Evolutionary conservation across 352 stramenopile genomes (phyloP).

Genomic region (Pythium dissotocum): DNA sequence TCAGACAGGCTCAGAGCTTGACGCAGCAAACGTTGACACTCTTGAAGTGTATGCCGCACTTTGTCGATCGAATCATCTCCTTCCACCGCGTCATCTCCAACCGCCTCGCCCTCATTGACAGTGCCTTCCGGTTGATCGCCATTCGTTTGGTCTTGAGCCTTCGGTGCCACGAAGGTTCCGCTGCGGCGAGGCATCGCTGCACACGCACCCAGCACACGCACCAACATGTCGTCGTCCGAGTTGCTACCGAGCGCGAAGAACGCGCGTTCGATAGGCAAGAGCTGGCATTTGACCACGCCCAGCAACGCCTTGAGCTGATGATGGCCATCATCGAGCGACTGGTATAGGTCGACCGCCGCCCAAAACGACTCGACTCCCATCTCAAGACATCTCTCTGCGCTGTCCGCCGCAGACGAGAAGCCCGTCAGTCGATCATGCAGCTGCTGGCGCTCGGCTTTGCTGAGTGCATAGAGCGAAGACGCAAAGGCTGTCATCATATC

Average conservation of each 20-base stretch:
- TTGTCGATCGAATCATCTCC: slow-evolving; percentile 52
- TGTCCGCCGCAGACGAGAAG: slow-evolving; percentile 48
- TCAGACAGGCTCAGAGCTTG: slow-evolving; percentile 63
- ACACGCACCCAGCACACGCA: slow-evolving; percentile 25
- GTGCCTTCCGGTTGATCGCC: neutral
- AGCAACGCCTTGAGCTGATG: slow-evolving; percentile 80
- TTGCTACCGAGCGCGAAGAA: slow-evolving; percentile 78
- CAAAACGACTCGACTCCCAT: slow-evolving; percentile 59
- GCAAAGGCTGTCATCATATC: slow-evolving; percentile 57
- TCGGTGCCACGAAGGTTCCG: slow-evolving; percentile 11
- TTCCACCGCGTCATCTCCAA: slow-evolving; percentile 17
- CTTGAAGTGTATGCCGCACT: slow-evolving; percentile 56
- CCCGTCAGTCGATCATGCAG: slow-evolving; percentile 53
- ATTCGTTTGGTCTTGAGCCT: neutral
- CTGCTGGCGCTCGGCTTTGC: slow-evolving; percentile 53
- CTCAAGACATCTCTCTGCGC: slow-evolving; percentile 50
- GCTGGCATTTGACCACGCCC: slow-evolving; percentile 61
- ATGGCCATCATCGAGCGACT: slow-evolving; percentile 63
- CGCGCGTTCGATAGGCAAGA: slow-evolving; percentile 62
- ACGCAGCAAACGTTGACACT: slow-evolving; percentile 68
- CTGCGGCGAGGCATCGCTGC: slow-evolving; percentile 18
- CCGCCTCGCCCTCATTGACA: slow-evolving; percentile 9
- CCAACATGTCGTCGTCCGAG: slow-evolving; percentile 65
- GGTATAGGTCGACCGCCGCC: slow-evolving; percentile 70
- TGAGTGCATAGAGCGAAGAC: slow-evolving; percentile 67